Evolutionary conservation across 2,329 filamentous ascomycete genomes (phyloP), one percentile per base, ranked within the genome.

Genomic region (Cryphonectria carpinicola): DNA sequence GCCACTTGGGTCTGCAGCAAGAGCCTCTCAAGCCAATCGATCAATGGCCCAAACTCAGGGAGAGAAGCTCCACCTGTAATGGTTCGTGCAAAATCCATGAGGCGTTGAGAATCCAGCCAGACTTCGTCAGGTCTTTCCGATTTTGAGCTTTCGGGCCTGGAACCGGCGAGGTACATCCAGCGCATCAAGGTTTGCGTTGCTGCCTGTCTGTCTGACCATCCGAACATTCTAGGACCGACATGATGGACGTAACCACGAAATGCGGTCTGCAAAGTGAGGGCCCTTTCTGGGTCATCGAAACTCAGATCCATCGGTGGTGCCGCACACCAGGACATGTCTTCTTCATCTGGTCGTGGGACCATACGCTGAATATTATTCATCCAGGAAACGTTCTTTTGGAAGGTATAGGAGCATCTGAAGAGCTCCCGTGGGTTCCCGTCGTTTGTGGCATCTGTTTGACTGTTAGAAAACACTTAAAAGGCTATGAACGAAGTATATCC

Each of bases 151-250:
- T 32, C 11, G 22, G 8, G 32, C 22, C 13, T 11, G 17, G 14
- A 56, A 13, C 13, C 22, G 2, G 8, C 37, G 4, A 65, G 32
- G 22, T 5, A 32, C 5, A 66, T 6, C 69, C 69, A 71, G 19
- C 17, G 56, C 3, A 22, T 14, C 25, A 71, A 6, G 28, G 54
- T 69, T 8, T 39, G 4, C 8, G 65, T 6, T n/a, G 62, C 66
- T 19, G 70, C 67, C 43, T 66, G 10, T 11, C 14, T 65, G 37
- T 71, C 62, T 2, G 66, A 35, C 66, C 70, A 71, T 1, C 70
- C 66, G 2, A 69, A 58, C 35, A 63, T 65, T 6, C 66, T 60
- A 1, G 54, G 3, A 5, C 54, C 56, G 17, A 58, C 17, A 11
- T 1, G 1, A 1, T 13, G 17, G 14, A 68, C 54, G 22, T 1